A percentile compares a stretch with the other conserved stretches of the same genome.
These are phyloP conservation scores for Trichoderma virens DNA, from an alignment of 495 filamentous ascomycete species.

Conservation along the genomic window DNA sequence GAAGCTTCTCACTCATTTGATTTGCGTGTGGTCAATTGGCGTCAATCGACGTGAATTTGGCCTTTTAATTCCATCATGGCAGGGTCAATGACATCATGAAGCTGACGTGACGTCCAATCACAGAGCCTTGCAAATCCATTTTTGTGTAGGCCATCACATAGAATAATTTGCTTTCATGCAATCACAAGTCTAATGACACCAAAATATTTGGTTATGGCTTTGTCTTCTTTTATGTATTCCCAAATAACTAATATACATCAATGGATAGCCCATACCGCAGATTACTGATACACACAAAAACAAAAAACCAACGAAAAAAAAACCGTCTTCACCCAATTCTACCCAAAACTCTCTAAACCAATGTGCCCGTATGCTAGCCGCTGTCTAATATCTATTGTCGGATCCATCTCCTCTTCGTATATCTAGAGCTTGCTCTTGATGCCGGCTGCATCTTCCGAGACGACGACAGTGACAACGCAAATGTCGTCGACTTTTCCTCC, in stretches of 20 bases:
- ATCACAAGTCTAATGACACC: too few species aligned
- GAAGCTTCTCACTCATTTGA: too few species aligned
- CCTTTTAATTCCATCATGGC: too few species aligned
- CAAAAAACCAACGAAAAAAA: background rate
- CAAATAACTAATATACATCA: background rate
- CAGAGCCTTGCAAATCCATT: too few species aligned
- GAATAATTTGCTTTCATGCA: too few species aligned
- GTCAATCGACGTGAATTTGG: too few species aligned
- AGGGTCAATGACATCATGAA: background rate
- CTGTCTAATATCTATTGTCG: background rate
- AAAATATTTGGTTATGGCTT: background rate
- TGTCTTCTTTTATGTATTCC: background rate
- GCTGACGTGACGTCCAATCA: background rate
- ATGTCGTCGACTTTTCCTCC: constrained; percentile 94
- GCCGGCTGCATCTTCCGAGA: constrained; percentile 42
- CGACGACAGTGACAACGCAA: constrained; percentile 67
- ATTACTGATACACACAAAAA: too few species aligned
- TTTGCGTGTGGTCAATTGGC: too few species aligned
- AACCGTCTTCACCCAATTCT: background rate
- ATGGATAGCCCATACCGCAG: too few species aligned
- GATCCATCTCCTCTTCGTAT: constrained; percentile 14
- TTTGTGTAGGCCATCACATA: too few species aligned
- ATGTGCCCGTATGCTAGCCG: background rate
- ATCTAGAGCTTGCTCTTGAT: constrained; percentile 33
- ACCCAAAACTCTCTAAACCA: background rate